Evolutionary conservation across 139 green algal species (phyloP), one percentile per base, ranked within the genome.

Genomic region (Gonium pectorale): DNA sequence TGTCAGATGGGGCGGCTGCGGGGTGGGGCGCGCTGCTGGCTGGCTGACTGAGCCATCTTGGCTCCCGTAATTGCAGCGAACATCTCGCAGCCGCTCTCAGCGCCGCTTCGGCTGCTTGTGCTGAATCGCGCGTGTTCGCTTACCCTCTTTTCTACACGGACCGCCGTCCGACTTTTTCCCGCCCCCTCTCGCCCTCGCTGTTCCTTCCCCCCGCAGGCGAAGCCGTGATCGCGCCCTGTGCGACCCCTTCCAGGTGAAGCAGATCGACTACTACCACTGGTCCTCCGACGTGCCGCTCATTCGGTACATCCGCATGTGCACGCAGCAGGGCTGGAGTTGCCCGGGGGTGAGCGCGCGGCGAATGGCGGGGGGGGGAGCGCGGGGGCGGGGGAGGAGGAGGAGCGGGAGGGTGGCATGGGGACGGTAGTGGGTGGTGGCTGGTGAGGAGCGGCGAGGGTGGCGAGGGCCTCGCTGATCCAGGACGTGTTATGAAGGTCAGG

Each of bases 181-280:
- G 1, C 67, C 5, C 40, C 24, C 38, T 54, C n/a, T 27, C 27
- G n/a, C n/a, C n/a, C 4, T 6, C 38, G 22, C 59, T 37, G 29
- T 67, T 13, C 17, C 49, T 56, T 92, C 67, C 95, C 96, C 90
- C 92, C 90, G 17, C 82, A 79, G 35, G 90, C 90, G 77, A 74
- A 87, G 43, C 79, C 92, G 56, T 80, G 78, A 84, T 31, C 78
- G 78, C 63, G 27, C 64, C 64, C 63, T 96, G 49, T 97, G 94
- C 52, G 94, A 97, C 89, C 86, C 91, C 31, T 84, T 88, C 8
- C 75, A 86, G 31, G 72, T 94, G 52, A 94, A 95, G 86, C 88
- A 89, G 80, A 94, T 96, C 74, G 88, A 93, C 79, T 94, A 89
- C 86, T 97, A 96, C 84, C 59, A 71, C 75, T 66, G 74, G 41